phyloP scores from a whole-genome alignment of 495 filamentous ascomycete genomes.

The Aspergillus ellipticus region DNA sequence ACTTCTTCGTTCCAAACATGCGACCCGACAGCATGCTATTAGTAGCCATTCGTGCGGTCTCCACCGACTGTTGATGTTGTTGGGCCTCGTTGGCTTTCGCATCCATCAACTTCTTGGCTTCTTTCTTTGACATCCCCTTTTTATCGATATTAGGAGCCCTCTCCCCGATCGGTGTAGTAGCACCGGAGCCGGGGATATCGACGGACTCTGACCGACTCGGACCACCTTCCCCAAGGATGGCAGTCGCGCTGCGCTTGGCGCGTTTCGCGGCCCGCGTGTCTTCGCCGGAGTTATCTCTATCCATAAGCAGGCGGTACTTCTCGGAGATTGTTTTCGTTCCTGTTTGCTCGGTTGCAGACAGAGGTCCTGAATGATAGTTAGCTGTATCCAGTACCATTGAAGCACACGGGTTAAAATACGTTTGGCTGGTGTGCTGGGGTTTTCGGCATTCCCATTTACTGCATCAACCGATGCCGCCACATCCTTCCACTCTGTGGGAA shows the following conservation, averaged over 20 bases:
- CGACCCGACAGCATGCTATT: conserved; percentile 42
- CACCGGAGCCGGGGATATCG: conserved; percentile 39
- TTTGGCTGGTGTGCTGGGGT: conserved; percentile 53
- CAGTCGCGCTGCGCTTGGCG: conserved; percentile 41
- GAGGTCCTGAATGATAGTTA: conserved; percentile 33
- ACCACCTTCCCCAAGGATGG: conserved; percentile 38
- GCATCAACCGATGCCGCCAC: conserved; percentile 48
- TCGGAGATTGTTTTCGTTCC: conserved; percentile 28
- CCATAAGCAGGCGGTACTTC: conserved; percentile 31
- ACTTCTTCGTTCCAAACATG: conserved; percentile 45
- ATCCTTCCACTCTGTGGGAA: conserved; percentile 67
- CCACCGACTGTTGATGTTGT: conserved; percentile 49
- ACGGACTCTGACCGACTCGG: conserved; percentile 31
- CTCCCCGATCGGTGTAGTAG: conserved; percentile 41
- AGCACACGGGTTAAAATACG: conserved; percentile 40
- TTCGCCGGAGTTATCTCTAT: conserved; percentile 41
- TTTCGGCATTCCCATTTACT: conserved; percentile 30
- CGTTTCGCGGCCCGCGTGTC: conserved; percentile 51
- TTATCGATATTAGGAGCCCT: conserved; percentile 46
- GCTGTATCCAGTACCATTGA: neutral
- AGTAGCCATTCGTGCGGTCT: conserved; percentile 45
- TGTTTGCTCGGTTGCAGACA: conserved; percentile 18
- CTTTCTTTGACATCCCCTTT: conserved; percentile 55
- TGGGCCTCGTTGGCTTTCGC: conserved; percentile 47
- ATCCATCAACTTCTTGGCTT: conserved; percentile 48